A percentile compares a stretch with the other conserved stretches of the same genome.
Conservation (phyloP, 345 rosid species). For the Cardamine resedifolia region DNA sequence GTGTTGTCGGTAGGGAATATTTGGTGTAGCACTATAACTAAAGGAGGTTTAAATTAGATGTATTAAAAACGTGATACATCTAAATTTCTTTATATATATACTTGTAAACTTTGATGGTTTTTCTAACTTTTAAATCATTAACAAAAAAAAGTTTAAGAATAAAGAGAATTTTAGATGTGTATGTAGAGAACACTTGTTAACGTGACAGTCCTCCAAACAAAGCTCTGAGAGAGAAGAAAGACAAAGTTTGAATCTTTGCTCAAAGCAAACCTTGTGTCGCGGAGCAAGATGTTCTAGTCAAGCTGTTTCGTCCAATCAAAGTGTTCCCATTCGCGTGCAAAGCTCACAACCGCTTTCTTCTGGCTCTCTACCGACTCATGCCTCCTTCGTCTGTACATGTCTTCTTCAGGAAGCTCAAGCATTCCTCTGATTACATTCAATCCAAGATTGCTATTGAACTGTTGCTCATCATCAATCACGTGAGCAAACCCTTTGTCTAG, state of each 20-base stretch:
- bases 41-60: too few species aligned
- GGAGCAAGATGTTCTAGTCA: constrained; percentile 37
- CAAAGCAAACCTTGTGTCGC: background rate
- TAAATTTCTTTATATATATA: too few species aligned
- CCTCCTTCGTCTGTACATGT: constrained; percentile 77
- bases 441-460: constrained; percentile 81
- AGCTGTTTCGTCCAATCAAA: constrained; percentile 96
- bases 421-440: constrained; percentile 89
- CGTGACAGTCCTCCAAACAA: background rate
- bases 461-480: constrained; percentile 88
- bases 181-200: background rate
- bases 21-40: too few species aligned
- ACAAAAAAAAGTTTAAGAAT: background rate
- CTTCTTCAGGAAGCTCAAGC: constrained; percentile 77
- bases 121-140: background rate
- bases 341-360: constrained; percentile 58
- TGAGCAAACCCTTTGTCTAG: constrained; percentile 79
- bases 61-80: too few species aligned
- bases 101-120: background rate
- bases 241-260: background rate
- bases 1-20: too few species aligned
- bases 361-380: constrained; percentile 64
- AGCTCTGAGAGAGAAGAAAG: background rate
- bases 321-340: constrained; percentile 69
- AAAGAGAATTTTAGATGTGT: background rate